Percentiles rank a stretch among this genome's conserved stretches.
Conservation (phyloP, 768 basidiomycete species). For the Rhodotorula graminis region DNA sequence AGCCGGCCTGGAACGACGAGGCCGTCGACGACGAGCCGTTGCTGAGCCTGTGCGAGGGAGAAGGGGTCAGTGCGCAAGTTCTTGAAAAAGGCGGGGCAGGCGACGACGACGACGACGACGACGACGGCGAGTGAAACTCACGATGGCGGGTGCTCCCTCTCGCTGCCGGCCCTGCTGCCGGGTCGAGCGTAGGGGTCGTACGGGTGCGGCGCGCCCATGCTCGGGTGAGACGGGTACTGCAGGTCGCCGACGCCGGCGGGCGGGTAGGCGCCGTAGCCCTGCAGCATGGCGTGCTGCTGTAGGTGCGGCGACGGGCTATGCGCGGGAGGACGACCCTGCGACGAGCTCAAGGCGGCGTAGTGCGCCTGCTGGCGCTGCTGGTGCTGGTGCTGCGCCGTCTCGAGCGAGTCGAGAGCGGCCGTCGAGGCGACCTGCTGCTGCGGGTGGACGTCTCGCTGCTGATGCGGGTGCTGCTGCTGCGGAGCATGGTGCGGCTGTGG, state of each 20-base stretch:
- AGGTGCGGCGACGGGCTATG: background rate
- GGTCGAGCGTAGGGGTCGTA: slow-evolving; percentile 8
- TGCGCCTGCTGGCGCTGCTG: background rate
- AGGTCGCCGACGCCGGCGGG: background rate
- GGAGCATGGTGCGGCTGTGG: background rate
- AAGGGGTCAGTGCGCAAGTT: background rate
- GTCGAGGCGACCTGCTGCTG: background rate
- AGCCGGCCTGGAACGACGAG: slow-evolving; percentile 7
- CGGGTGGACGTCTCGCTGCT: background rate
- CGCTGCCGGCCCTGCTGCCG: background rate
- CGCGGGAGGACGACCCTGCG: background rate
- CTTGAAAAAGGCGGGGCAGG: no score
- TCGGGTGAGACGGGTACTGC: background rate
- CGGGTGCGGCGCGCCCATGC: background rate
- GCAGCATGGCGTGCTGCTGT: background rate
- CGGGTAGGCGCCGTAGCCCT: background rate
- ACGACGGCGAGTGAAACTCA: no score
- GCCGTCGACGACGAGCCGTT: slow-evolving; percentile 6
- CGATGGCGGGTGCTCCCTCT: slow-evolving; percentile 12
- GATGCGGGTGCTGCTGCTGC: background rate
- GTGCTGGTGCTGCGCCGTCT: background rate
- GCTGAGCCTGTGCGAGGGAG: background rate
- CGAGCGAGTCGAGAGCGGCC: no score
- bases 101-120: no score
- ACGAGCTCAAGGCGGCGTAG: background rate